Percentiles rank a stretch among this genome's conserved stretches.
phyloP scores from a whole-genome alignment of 352 stramenopile species.

The Pelagophyceae sp. region DNA sequence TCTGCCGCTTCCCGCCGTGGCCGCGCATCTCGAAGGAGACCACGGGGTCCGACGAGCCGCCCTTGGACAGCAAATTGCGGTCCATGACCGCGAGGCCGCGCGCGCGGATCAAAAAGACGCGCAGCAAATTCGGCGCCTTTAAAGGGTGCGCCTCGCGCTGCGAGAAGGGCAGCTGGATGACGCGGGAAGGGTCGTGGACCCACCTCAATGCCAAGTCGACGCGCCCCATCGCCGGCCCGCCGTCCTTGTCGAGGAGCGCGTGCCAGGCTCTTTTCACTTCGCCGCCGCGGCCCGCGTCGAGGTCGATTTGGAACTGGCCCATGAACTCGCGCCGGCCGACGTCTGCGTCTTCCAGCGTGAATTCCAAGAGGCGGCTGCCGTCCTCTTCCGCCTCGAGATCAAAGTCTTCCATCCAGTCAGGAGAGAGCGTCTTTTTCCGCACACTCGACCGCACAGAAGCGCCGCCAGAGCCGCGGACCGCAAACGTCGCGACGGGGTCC shows the following conservation, averaged over 20 bases:
- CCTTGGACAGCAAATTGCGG: slow-evolving; percentile 22
- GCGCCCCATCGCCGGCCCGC: neutral
- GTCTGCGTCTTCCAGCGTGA: neutral
- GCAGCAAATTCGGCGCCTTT: neutral
- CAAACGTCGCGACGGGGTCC: neutral
- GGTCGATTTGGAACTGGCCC: neutral
- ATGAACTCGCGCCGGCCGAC: neutral
- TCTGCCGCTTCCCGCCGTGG: slow-evolving; percentile 12
- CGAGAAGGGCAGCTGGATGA: neutral
- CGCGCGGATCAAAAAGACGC: slow-evolving; percentile 13
- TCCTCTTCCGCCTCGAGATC: neutral
- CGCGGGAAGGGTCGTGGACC: neutral
- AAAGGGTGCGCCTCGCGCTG: neutral
- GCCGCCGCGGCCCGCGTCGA: neutral
- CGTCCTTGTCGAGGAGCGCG: neutral
- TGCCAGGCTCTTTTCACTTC: no score
- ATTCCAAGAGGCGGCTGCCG: neutral
- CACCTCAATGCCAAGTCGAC: neutral
- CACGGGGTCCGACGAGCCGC: slow-evolving; percentile 18
- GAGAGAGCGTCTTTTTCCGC: neutral
- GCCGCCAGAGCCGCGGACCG: neutral
- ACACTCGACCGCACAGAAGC: neutral
- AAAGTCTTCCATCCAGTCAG: neutral
- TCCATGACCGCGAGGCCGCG: slow-evolving; percentile 23
- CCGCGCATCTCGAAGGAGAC: slow-evolving; percentile 2